Evolutionary conservation across 768 basidiomycete genomes (phyloP), one percentile per base, ranked within the genome.

Genomic region (Rhodotorula kratochvilovae): DNA sequence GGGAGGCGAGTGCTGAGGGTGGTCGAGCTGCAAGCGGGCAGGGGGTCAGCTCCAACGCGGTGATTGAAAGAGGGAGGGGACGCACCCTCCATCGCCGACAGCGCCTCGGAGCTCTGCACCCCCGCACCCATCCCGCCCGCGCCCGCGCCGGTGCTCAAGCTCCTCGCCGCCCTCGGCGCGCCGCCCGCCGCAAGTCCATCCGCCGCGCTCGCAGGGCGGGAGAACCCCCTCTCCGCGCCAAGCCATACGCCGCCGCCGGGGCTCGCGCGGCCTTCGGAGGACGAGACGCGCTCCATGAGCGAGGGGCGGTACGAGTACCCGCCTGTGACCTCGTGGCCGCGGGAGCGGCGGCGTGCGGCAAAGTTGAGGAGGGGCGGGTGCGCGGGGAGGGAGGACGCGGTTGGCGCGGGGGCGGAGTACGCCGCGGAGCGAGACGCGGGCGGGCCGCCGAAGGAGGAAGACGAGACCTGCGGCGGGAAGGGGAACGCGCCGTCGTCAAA

Each of bases 301-400:
- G 35, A 35, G 16, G 72, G 72, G 4, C 72, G 68, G 57, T 67
- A 73, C 43, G 67, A 43, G 55, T 72, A 72, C 12, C 58, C 60
- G 31, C 67, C 67, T 0, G 46, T 35, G 1, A 45, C 48, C 6
- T 58, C 64, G 1, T 36, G 56, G 19, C 70, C 57, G 25, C 65
- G 61, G 3, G 65, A 63, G 19, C 43, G 43, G 15, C 70, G 61
- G 5, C 70, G 55, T 0, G 70, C 66, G 31, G 55, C 66, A 59
- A 71, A 71, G 43, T 71, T 70, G 60, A 70, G 69, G 1, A 62
- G 23, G 2, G 64, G 63, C 27, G 69, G 43, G 0, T 29, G 33
- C 36, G 57, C 48, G 35, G 45, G 17, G 42, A 16, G 42, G 10
- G 45, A 19, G n/a, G 50, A 5, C 36, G 23, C 17, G 45, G 59